Evolutionary conservation across 2,329 filamentous ascomycete species (phyloP).

Genomic region (Colletotrichum godetiae): DNA sequence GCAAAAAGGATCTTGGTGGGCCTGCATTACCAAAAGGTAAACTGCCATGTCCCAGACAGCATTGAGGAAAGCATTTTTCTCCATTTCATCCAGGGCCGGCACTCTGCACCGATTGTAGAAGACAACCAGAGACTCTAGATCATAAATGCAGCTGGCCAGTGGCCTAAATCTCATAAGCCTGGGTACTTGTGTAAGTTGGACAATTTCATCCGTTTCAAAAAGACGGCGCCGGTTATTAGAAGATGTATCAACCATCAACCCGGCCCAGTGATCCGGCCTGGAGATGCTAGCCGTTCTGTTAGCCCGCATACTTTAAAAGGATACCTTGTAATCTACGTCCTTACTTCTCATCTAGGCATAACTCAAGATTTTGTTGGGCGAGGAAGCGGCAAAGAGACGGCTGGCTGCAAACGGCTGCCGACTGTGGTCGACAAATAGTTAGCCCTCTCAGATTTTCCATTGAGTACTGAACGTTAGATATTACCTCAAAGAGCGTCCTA

Average conservation of each 20-base stretch:
- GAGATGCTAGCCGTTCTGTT: neutral
- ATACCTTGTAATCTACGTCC: neutral
- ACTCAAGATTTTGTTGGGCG: neutral
- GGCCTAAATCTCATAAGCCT: neutral
- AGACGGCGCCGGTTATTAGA: neutral
- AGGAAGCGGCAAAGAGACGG: slow-evolving; percentile 14
- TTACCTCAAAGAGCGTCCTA: slow-evolving; percentile 5
- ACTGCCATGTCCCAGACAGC: neutral
- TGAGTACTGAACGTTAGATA: too few relatives aligned
- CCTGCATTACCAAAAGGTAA: neutral
- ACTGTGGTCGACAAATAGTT: neutral
- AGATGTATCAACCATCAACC: accelerated
- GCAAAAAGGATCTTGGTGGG: neutral
- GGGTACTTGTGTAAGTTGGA: neutral
- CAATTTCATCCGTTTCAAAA: neutral
- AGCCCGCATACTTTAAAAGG: neutral
- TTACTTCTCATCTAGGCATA: slow-evolving; percentile 6
- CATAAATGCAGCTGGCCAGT: neutral
- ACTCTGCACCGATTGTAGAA: neutral
- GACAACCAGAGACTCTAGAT: neutral
- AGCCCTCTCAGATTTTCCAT: too few relatives aligned
- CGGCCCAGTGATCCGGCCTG: neutral
- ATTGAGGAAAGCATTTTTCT: neutral
- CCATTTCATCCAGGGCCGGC: neutral
- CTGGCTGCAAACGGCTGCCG: neutral